Conservation (phyloP, 2,329 filamentous ascomycete genomes). For the Pseudocercospora musae region DNA sequence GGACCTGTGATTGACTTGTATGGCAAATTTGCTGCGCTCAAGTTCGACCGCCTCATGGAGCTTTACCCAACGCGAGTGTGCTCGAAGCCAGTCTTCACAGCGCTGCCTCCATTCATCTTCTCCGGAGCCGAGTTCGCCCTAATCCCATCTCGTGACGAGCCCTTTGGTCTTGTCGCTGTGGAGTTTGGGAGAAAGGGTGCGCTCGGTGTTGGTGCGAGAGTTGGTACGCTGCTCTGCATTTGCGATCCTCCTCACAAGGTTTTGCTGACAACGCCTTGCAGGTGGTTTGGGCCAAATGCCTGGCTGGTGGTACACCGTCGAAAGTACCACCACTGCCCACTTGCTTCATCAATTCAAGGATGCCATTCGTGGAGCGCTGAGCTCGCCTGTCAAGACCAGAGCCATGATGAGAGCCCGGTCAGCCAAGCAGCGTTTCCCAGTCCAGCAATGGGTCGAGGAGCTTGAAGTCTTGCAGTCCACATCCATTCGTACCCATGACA, state of each 20-base stretch:
- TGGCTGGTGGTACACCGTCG: slow-evolving; percentile 68
- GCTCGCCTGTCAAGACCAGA: slow-evolving; percentile 54
- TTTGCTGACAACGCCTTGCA: neutral
- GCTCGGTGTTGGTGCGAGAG: slow-evolving; percentile 62
- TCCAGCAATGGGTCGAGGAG: slow-evolving; percentile 64
- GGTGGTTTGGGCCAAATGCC: slow-evolving; percentile 67
- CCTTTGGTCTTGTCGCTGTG: slow-evolving; percentile 66
- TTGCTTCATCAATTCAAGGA: slow-evolving; percentile 63
- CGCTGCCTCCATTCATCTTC: slow-evolving; percentile 65
- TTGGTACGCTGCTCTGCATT: slow-evolving; percentile 38
- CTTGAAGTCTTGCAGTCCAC: slow-evolving; percentile 59
- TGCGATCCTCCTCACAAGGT: neutral
- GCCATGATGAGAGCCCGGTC: slow-evolving; percentile 63
- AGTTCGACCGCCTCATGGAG: slow-evolving; percentile 62
- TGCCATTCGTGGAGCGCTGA: slow-evolving; percentile 60
- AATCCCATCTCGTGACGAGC: slow-evolving; percentile 66
- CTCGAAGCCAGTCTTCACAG: slow-evolving; percentile 66
- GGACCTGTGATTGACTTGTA: slow-evolving; percentile 67
- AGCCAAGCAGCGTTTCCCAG: slow-evolving; percentile 64
- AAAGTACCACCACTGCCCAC: slow-evolving; percentile 62
- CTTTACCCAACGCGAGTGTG: slow-evolving; percentile 63
- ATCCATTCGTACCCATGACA: slow-evolving; percentile 54
- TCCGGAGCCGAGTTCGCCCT: slow-evolving; percentile 65
- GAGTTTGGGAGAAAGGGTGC: slow-evolving; percentile 68
- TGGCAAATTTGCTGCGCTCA: slow-evolving; percentile 64